A percentile compares a stretch with the other conserved stretches of the same genome.
Evolutionary conservation across 805 yeast species (phyloP).

Genomic region (Candida verbasci): DNA sequence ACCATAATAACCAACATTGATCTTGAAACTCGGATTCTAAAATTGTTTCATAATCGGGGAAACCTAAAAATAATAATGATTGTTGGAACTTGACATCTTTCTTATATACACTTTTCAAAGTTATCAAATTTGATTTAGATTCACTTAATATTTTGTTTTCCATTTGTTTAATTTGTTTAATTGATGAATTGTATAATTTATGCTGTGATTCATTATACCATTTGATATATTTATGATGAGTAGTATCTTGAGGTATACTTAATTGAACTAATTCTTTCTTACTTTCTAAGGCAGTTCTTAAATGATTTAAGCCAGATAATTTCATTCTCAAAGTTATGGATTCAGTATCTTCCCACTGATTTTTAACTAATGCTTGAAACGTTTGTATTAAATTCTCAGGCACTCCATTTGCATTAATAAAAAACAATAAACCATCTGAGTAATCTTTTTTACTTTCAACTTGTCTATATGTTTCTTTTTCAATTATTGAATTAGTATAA

Average conservation of each 20-base stretch:
- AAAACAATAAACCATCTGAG: constrained; percentile 36
- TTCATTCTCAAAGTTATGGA: constrained; percentile 49
- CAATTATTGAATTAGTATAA: constrained; percentile 34
- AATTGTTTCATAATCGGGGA: constrained; percentile 49
- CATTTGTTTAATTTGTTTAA: constrained; percentile 39
- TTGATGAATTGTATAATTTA: constrained; percentile 38
- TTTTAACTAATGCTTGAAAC: constrained; percentile 51
- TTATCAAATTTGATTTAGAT: constrained; percentile 41
- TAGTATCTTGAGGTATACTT: constrained; percentile 14
- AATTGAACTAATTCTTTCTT: constrained; percentile 23
- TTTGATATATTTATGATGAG: constrained; percentile 23
- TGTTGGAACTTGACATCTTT: constrained; percentile 50
- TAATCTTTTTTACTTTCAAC: constrained; percentile 12
- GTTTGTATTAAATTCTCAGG: constrained; percentile 46
- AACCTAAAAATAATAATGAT: constrained; percentile 56
- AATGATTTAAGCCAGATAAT: constrained; percentile 56
- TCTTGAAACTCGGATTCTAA: constrained; percentile 46
- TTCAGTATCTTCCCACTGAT: constrained; percentile 39
- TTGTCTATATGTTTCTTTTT: constrained; percentile 4
- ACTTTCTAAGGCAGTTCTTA: constrained; percentile 47
- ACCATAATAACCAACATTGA: constrained; percentile 58
- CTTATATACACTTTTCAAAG: constrained; percentile 57
- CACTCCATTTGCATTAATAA: constrained; percentile 28
- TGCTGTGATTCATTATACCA: constrained; percentile 49
- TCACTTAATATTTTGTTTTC: constrained; percentile 44